A percentile compares a stretch with the other conserved stretches of the same genome.
Conservation (phyloP, 176 grass and related monocot species). For the Oryza longistaminata region DNA sequence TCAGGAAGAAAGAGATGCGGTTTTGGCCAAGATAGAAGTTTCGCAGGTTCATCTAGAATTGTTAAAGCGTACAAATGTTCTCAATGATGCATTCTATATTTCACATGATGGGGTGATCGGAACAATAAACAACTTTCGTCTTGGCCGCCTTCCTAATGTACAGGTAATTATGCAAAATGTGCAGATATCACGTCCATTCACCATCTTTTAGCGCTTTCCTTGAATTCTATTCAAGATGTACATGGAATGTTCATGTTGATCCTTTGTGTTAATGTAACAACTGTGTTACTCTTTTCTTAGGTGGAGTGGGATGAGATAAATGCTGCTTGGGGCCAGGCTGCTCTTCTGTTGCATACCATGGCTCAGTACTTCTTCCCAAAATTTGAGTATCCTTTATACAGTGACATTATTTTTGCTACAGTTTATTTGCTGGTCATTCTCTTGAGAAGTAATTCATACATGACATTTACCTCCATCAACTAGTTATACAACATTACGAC, state of each 20-base stretch:
- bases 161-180: constrained; percentile 53
- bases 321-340: constrained; percentile 98
- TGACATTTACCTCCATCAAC: background rate
- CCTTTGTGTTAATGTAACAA: constrained; percentile 4
- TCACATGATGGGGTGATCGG: constrained; percentile 91
- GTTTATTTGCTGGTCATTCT: background rate
- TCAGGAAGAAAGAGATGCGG: constrained; percentile 95
- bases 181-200: constrained; percentile 14
- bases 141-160: constrained; percentile 76
- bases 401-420: background rate
- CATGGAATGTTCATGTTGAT: background rate
- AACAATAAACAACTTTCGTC: constrained; percentile 94
- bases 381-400: constrained; percentile 59
- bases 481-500: background rate
- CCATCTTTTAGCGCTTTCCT: constrained; percentile 7
- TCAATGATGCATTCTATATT: constrained; percentile 94
- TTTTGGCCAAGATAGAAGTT: constrained; percentile 97
- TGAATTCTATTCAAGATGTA: constrained; percentile 8
- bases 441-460: background rate
- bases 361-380: constrained; percentile 80
- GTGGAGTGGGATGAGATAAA: constrained; percentile 99
- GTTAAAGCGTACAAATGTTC: constrained; percentile 86
- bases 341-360: constrained; percentile 96
- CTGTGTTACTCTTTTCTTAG: constrained; percentile 39
- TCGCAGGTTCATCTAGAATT: constrained; percentile 90